A percentile compares a stretch with the other conserved stretches of the same genome.
These are phyloP conservation scores for Cercis canadensis DNA, from an alignment of 306 rosid species.

Conservation along the genomic window DNA sequence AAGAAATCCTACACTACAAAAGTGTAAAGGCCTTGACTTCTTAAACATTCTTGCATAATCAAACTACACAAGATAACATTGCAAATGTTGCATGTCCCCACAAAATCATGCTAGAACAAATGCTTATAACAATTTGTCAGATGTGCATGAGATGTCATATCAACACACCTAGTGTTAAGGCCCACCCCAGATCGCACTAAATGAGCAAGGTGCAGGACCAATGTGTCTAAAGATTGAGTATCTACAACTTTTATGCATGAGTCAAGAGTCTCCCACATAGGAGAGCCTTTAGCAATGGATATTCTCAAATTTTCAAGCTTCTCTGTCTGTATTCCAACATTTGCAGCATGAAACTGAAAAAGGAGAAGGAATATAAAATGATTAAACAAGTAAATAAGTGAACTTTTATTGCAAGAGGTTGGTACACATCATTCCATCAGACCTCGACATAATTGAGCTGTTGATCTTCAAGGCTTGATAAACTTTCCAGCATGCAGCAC, in stretches of 20 bases:
- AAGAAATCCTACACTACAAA: no score
- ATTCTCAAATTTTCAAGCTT: constrained; percentile 92
- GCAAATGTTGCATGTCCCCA: constrained; percentile 10
- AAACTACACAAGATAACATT: not conserved
- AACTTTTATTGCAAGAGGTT: constrained; percentile 25
- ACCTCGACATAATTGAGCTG: constrained; percentile 95
- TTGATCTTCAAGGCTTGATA: constrained; percentile 97
- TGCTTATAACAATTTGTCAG: not conserved
- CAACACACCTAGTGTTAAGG: constrained; percentile 85
- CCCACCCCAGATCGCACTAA: constrained; percentile 95
- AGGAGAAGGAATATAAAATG: constrained; percentile 27
- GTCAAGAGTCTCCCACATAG: constrained; percentile 99
- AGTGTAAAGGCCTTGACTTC: no score
- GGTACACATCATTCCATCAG: constrained; percentile 39
- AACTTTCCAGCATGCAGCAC: constrained; percentile 98
- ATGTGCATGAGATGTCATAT: not conserved
- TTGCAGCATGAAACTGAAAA: constrained; percentile 87
- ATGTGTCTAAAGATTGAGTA: constrained; percentile 66
- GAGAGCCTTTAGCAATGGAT: constrained; percentile 97
- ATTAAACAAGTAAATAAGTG: constrained; percentile 12
- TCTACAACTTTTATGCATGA: constrained; percentile 86
- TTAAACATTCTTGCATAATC: no score
- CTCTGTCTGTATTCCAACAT: constrained; percentile 85
- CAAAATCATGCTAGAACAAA: not conserved
- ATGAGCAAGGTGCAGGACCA: constrained; percentile 91